phyloP scores from a whole-genome alignment of 306 rosid species.

The Crotalaria pallida region DNA sequence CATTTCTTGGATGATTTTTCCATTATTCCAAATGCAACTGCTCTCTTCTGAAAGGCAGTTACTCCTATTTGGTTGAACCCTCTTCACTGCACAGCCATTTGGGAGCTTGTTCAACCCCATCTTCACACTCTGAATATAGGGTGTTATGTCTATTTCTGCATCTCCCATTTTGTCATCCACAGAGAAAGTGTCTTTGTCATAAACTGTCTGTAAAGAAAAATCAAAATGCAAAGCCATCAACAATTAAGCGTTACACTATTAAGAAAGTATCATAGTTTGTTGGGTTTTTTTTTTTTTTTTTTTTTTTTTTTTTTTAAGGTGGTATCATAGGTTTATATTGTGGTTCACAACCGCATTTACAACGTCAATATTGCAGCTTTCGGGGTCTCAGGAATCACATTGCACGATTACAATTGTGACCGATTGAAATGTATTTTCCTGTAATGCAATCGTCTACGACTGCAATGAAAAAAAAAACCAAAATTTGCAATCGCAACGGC shows the following conservation, averaged over 20 bases:
- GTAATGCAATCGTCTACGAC: too few species aligned
- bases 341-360: too few species aligned
- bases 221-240: background rate
- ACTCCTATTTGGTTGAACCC: slow-evolving; percentile 41
- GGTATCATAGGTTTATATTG: too few species aligned
- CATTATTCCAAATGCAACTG: slow-evolving; percentile 51
- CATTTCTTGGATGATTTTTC: slow-evolving; percentile 63
- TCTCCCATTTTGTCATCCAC: slow-evolving; percentile 84
- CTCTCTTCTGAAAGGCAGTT: slow-evolving; percentile 71
- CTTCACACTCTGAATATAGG: slow-evolving; percentile 43
- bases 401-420: too few species aligned
- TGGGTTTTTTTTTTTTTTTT: too few species aligned
- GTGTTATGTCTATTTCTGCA: slow-evolving; percentile 66
- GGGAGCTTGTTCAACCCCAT: slow-evolving; percentile 49
- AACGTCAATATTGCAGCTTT: too few species aligned
- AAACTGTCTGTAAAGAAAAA: slow-evolving; percentile 43
- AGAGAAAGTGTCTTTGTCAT: slow-evolving; percentile 62
- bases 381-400: too few species aligned
- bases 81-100: slow-evolving; percentile 60
- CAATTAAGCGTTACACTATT: background rate
- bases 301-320: too few species aligned
- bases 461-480: too few species aligned
- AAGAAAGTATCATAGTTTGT: background rate
- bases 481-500: too few species aligned
- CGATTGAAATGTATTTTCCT: too few species aligned